These are phyloP conservation scores for Calycina marina DNA, from an alignment of 2,329 filamentous ascomycete species.

Conservation along the genomic window DNA sequence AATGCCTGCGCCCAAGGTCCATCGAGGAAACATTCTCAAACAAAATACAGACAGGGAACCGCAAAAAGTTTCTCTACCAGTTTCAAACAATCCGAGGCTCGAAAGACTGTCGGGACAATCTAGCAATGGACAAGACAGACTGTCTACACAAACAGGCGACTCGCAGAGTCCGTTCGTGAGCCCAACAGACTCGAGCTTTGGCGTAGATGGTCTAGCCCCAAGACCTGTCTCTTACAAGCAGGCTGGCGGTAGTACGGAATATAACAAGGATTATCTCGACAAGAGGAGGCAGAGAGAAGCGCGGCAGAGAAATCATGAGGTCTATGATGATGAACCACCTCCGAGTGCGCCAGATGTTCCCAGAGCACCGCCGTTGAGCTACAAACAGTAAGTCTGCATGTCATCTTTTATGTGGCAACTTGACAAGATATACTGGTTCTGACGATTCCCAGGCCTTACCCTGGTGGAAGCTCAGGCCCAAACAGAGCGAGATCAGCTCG, in stretches of 20 bases:
- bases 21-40: constrained; percentile 22
- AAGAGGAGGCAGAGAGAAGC: constrained; percentile 29
- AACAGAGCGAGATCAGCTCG: too few relatives aligned
- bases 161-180: constrained; percentile 43
- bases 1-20: constrained; percentile 34
- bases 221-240: constrained; percentile 43
- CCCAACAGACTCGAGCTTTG: constrained; percentile 36
- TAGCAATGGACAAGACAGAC: constrained; percentile 26
- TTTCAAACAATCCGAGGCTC: constrained; percentile 12
- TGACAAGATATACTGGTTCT: too few relatives aligned
- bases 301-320: constrained; percentile 29
- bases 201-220: constrained; percentile 38
- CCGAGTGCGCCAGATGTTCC: constrained; percentile 47
- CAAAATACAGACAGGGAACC: constrained; percentile 18
- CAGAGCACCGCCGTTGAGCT: constrained; percentile 40
- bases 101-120: constrained; percentile 25
- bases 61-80: constrained; percentile 11
- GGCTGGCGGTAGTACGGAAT: constrained; percentile 19
- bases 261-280: constrained; percentile 28
- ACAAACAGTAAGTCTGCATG: constrained; percentile 28
- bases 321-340: constrained; percentile 24
- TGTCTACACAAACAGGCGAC: constrained; percentile 42
- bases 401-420: too few relatives aligned
- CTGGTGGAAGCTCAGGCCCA: too few relatives aligned
- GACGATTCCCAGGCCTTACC: too few relatives aligned